Percentiles rank a stretch among this genome's conserved stretches.
These are phyloP conservation scores for Coemansia sp. DNA, from an alignment of 192 early-diverging fungal species.

Conservation along the genomic window DNA sequence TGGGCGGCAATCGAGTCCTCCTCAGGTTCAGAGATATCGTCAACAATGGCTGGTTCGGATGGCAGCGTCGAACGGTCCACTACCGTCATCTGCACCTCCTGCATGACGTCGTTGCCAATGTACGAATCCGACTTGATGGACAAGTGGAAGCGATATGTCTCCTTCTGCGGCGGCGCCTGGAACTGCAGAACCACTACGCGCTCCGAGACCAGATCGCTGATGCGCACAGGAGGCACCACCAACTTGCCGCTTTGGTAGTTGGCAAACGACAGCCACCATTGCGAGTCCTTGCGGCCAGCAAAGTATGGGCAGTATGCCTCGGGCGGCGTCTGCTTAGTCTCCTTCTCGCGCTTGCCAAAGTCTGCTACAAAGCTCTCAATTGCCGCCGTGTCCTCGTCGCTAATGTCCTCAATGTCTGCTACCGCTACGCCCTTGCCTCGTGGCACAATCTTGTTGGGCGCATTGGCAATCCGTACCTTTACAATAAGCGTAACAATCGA, in stretches of 20 bases:
- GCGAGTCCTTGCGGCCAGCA: conserved; percentile 70
- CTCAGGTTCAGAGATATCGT: conserved; percentile 95
- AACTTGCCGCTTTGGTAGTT: conserved; percentile 81
- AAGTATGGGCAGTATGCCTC: conserved; percentile 56
- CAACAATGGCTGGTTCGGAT: conserved; percentile 68
- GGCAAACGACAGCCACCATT: conserved; percentile 92
- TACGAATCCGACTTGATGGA: conserved; percentile 88
- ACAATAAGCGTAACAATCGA: conserved; percentile 74
- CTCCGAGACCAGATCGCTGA: conserved; percentile 69
- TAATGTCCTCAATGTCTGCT: conserved; percentile 49
- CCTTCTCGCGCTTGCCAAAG: conserved; percentile 24
- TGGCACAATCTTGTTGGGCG: conserved; percentile 18
- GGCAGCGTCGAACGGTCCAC: conserved; percentile 71
- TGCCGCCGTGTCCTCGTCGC: conserved; percentile 41
- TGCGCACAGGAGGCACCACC: conserved; percentile 73
- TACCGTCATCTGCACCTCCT: conserved; percentile 77
- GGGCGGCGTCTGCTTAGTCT: conserved; percentile 24
- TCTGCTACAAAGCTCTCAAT: conserved; percentile 41
- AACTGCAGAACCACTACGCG: conserved; percentile 82
- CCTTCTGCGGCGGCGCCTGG: conserved; percentile 86
- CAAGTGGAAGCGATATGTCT: conserved; percentile 77
- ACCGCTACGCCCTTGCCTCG: conserved; percentile 27
- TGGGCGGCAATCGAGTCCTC: conserved; percentile 94
- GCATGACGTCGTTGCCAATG: conserved; percentile 76
- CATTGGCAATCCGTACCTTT: conserved; percentile 42